Evolutionary conservation across 2,329 filamentous ascomycete species (phyloP), one percentile per base, ranked within the genome.

Genomic region (Colletotrichum coccodes): DNA sequence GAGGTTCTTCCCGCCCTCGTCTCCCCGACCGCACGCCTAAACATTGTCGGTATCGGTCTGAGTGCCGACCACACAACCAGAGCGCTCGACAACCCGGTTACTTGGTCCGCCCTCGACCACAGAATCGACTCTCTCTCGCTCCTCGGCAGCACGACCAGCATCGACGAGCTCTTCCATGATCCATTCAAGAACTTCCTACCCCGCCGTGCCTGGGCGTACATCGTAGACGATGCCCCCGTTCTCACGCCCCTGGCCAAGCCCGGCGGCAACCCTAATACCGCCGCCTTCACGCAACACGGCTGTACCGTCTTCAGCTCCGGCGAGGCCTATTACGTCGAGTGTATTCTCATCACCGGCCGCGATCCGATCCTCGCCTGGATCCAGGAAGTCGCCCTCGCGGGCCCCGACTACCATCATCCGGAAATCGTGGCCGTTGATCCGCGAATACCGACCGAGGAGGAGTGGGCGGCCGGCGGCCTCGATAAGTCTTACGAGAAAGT

Each of bases 241-340:
- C 86, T 87, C 46, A 83, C 80, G 1, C 85, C 86, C 2, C 77
- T 94, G 7, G 81, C 86, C 11, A 44, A 40, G 18, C 44, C 60
- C 7, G 75, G 82, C 2, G 85, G 86, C 11, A 88, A 87, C 72
- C 75, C 79, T 0, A 72, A 77, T 16, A 79, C 80, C 3, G 64
- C 71, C 2, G 72, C 75, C 42, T 81, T 84, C 74, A 82, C 82
- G 0, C 72, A 78, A 12, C 82, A 87, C 49, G 91, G 91, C 6
- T 92, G 89, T 71, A 91, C 92, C 5, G 86, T 90, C 70, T 92
- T 91, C 78, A 91, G 91, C n/a, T 87, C 90, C 2, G 91, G 91
- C 4, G 89, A 92, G 70, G 73, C 79, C 1, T 75, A 83, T 38
- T 83, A 89, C 74, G 81, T 81, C 8, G 93, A 97, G 77, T 82